Base-by-base conservation (phyloP, 176 grass and related monocot genomes). In the Rhynchospora tenuis region DNA sequence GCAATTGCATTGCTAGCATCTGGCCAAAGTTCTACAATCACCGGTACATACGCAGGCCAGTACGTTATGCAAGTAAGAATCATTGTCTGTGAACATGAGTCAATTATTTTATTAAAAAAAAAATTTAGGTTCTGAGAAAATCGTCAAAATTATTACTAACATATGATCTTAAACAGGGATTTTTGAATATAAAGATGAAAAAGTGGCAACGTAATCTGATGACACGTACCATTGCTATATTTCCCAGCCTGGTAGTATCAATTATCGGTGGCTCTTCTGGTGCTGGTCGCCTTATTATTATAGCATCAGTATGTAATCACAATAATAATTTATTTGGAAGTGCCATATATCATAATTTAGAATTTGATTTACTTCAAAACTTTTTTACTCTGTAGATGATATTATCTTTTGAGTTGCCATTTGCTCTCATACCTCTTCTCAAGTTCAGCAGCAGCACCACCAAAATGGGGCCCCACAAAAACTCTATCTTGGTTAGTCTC, bases 11-110 rank as follows among this genome's bases (percentile, higher is more conserved):
- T 98, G 43, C 59, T 98, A 57, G 96, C 96, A n/a, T 95, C 96
- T 42, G 93, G 96, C 20, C 96, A 98, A 73, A 98, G 96, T 83
- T 98, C 96, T 0, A 90, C 92, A 8, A 98, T 98, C 52, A 95
- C 96, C 6, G 96, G 96, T 54, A 98, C 96, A 17, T 98, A 98
- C 16, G 85, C 96, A 0, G 96, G 96, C 11, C 96, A 98, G 65
- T 98, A 87, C 73, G 94, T 98, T 79, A 98, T 98, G 93, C 96
- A 97, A 91, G 94, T 91, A 90, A 46, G 27, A 78, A 15, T 17
- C 2, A 10, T 45, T 76, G 14, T 64, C 15, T 66, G 4, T 66
- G 0, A 22, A 43, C 9, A 81, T 3, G 58, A 63, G 2, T 80
- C 19, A 2, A 43, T 45, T 31, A 38, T 38, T 38, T 73, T 26